Evolutionary conservation across 768 basidiomycete species (phyloP).

Genomic region (Rhodotorula graminis): DNA sequence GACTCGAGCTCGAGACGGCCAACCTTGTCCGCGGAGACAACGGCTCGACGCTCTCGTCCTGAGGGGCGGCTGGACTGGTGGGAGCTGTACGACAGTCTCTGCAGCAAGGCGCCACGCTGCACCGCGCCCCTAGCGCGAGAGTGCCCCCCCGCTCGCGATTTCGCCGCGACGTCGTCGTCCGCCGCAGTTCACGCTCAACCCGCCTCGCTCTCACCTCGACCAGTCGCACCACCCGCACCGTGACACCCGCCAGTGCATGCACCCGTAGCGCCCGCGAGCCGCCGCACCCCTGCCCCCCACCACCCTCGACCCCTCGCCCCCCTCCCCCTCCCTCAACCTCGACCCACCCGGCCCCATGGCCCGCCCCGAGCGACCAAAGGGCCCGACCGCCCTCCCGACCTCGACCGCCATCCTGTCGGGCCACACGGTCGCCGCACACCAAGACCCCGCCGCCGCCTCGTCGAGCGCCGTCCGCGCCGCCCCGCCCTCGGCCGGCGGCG

Average conservation of each 20-base stretch:
- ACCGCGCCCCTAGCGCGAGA: no score
- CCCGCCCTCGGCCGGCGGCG: not conserved
- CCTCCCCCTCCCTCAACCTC: not conserved
- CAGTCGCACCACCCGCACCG: no score
- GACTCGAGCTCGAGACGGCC: not conserved
- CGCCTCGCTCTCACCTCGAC: no score
- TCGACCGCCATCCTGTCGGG: not conserved
- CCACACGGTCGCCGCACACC: not conserved
- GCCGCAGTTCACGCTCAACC: no score
- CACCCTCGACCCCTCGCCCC: not conserved
- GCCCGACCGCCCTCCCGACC: not conserved
- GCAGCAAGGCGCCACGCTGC: no score
- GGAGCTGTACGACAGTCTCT: no score
- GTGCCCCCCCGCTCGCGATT: no score
- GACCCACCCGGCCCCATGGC: not conserved
- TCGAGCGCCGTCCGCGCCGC: slow-evolving; percentile 20
- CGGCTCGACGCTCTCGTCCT: no score
- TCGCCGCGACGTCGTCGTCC: no score
- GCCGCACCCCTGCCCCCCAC: not conserved
- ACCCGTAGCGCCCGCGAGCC: not conserved
- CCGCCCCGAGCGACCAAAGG: not conserved
- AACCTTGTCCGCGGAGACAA: no score
- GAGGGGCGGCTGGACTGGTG: no score
- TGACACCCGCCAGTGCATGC: not conserved
- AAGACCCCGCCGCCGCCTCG: slow-evolving; percentile 6